These are phyloP conservation scores for Smithsoniella earleae DNA, from an alignment of 163 green algal genomes.

Conservation along the genomic window DNA sequence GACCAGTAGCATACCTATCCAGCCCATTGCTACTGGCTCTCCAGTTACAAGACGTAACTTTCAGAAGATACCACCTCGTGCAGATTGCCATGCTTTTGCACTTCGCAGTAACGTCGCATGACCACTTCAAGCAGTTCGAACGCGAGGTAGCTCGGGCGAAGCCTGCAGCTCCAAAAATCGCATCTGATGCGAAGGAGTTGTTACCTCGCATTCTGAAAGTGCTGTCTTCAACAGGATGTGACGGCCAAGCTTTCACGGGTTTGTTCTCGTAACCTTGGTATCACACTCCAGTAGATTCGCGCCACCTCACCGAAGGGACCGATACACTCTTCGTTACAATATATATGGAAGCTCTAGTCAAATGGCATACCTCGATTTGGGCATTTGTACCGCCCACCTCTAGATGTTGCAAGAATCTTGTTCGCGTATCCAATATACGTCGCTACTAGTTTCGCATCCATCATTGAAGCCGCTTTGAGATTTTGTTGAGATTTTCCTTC, in stretches of 20 bases:
- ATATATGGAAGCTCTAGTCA: neutral
- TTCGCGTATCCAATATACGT: neutral
- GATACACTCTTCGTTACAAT: neutral
- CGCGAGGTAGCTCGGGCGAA: neutral
- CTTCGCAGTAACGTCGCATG: neutral
- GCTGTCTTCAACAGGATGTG: neutral
- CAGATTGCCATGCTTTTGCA: slow-evolving; percentile 27
- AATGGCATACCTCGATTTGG: neutral
- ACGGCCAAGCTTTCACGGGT: slow-evolving; percentile 1
- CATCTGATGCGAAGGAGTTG: neutral
- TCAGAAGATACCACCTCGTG: slow-evolving; percentile 3
- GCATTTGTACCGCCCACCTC: neutral
- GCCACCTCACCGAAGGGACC: too few relatives aligned
- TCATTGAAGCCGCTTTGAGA: neutral
- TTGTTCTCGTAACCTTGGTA: too few relatives aligned
- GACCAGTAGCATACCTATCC: slow-evolving; percentile 10
- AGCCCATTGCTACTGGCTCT: slow-evolving; percentile 18
- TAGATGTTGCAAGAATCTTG: neutral
- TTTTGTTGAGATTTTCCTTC: neutral
- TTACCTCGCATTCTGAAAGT: neutral
- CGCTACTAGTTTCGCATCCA: neutral
- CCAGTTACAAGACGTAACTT: slow-evolving; percentile 24
- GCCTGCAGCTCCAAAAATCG: neutral
- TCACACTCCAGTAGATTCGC: too few relatives aligned
- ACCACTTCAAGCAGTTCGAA: neutral